Conservation (phyloP, 441 rosid species). For the Populus hybrid region DNA sequence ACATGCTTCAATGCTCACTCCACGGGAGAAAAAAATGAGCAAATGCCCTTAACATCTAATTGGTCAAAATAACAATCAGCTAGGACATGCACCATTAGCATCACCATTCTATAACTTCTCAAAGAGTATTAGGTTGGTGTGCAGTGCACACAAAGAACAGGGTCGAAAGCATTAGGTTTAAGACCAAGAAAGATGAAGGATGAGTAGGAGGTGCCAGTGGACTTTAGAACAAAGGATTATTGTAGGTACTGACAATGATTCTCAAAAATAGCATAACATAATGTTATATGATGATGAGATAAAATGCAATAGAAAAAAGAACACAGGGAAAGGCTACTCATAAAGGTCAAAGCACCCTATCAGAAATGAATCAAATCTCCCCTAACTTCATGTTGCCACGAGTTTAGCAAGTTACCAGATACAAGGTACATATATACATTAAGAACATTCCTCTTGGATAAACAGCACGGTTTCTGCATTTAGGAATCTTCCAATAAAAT, state of each 20-base stretch:
- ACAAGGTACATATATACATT: neutral
- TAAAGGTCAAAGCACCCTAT: neutral
- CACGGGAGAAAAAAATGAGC: neutral
- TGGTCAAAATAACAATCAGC: neutral
- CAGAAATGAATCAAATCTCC: neutral
- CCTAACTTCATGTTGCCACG: neutral
- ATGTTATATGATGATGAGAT: neutral
- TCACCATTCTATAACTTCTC: too few species aligned
- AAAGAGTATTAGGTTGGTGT: neutral
- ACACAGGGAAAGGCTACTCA: neutral
- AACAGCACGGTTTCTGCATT: neutral
- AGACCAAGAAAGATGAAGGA: neutral
- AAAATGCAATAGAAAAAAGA: neutral
- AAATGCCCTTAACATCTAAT: neutral
- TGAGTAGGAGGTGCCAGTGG: neutral
- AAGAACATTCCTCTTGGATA: neutral
- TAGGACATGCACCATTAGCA: too few species aligned
- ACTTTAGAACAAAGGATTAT: neutral
- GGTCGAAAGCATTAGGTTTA: neutral
- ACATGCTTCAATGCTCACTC: neutral
- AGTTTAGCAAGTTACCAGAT: neutral
- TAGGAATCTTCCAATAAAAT: neutral
- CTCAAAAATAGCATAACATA: neutral
- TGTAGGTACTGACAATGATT: neutral
- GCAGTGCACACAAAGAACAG: neutral